Evolutionary conservation across 1,139 yeast species (phyloP), one percentile per base, ranked within the genome.

Genomic region (Eremothecium cymbalariae): DNA sequence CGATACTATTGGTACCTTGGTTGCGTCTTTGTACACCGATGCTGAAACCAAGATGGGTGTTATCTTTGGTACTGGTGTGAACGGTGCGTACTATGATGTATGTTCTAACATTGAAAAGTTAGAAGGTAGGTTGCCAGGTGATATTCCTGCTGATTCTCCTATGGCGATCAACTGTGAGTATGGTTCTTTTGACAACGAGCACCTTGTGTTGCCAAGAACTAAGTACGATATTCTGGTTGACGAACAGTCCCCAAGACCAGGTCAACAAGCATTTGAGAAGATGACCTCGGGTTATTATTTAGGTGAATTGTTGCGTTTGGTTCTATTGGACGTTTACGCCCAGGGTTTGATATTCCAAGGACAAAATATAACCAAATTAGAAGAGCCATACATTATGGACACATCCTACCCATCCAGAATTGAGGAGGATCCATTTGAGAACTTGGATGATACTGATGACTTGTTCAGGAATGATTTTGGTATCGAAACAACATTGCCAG

Each of bases 101-200:
- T 79, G 77, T 38, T 60, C 67, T 38, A 74, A 76, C 52, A 78
- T 90, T 55, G 93, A 93, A 46, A 90, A 90, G 67, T 72, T 90
- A 49, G 76, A 76, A 51, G 95, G 94, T 38, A 66, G 63, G 50
- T 60, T 79, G 40, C 70, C 75, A 20, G 66, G 62, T 16, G 95
- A 85, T 53, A 71, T 86, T 46, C 59, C 69, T 28, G 62, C 59
- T 9, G 73, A 72, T 28, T 71, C 84, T 21, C 77, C 78, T 44
- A 88, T 90, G 94, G 96, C 95, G 36, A 88, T 90, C 62, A 90
- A 90, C 69, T 88, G 97, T 69, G 98, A 90, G 67, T 90, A 90
- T 65, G 97, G 97, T 53, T 90, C 97, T 6, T 90, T 90, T 57
- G 97, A 90, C 63, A 88, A 85, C 57, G 95, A 85, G 62, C 94